These are phyloP conservation scores for Ceratocystis alfenasii DNA, from an alignment of 2,329 filamentous ascomycete species.

Conservation along the genomic window DNA sequence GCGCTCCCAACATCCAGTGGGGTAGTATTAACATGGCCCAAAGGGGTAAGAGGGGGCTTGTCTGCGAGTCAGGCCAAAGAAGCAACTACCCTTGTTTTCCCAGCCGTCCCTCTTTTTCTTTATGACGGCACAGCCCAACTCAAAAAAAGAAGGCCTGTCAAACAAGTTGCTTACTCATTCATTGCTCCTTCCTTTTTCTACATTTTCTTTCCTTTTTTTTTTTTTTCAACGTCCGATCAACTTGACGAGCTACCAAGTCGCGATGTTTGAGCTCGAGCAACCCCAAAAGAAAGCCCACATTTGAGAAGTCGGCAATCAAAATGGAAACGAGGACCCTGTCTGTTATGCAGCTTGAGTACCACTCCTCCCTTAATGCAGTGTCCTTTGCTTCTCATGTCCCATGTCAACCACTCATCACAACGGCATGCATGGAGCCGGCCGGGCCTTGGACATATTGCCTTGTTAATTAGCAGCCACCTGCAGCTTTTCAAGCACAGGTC, in stretches of 20 bases:
- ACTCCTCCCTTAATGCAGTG: neutral
- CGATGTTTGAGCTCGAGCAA: neutral
- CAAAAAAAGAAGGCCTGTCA: neutral
- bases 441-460: neutral
- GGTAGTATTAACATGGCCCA: neutral
- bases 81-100: slow-evolving; percentile 1
- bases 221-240: neutral
- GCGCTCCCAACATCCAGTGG: slow-evolving; percentile 4
- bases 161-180: neutral
- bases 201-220: neutral
- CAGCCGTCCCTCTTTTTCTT: neutral
- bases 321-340: neutral
- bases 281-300: neutral
- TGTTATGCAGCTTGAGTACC: neutral
- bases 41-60: neutral
- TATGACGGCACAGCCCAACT: neutral
- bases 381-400: neutral
- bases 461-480: slow-evolving; percentile 10
- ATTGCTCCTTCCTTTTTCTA: neutral
- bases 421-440: neutral
- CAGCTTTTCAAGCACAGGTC: slow-evolving; percentile 14
- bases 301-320: neutral
- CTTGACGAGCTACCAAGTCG: neutral
- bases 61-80: neutral
- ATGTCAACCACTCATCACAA: neutral